A percentile compares a stretch with the other conserved stretches of the same genome.
Evolutionary conservation across 768 basidiomycete genomes (phyloP).

Genomic region (Auricularia sp.): DNA sequence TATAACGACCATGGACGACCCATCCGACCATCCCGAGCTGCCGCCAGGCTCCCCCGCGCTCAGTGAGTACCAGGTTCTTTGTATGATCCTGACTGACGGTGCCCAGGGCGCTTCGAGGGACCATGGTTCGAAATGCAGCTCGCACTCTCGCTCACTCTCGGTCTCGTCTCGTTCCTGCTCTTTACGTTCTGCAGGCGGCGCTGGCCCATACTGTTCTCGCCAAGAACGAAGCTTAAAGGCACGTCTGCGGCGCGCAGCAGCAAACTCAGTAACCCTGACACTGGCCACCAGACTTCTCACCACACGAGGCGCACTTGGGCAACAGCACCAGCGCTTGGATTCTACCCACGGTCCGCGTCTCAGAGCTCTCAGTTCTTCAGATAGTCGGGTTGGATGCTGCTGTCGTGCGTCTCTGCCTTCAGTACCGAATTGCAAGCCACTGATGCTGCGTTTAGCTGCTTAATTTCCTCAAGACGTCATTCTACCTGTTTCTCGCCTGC

Average conservation of each 20-base stretch:
- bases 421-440: neutral
- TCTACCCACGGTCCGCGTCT: slow-evolving; percentile 78
- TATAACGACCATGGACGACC: too few relatives aligned
- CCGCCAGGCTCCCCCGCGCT: neutral
- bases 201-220: slow-evolving; percentile 86
- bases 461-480: slow-evolving; percentile 92
- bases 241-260: slow-evolving; percentile 9
- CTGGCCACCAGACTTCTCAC: slow-evolving; percentile 63
- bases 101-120: slow-evolving; percentile 68
- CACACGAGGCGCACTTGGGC: slow-evolving; percentile 83
- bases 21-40: neutral
- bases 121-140: slow-evolving; percentile 95
- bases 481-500: slow-evolving; percentile 81
- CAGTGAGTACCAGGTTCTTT: neutral
- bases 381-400: slow-evolving; percentile 96
- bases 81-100: neutral
- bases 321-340: slow-evolving; percentile 94
- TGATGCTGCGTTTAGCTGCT: slow-evolving; percentile 49
- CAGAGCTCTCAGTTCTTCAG: slow-evolving; percentile 88
- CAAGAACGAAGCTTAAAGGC: slow-evolving; percentile 92
- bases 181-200: slow-evolving; percentile 84
- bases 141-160: slow-evolving; percentile 64
- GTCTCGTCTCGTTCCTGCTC: slow-evolving; percentile 66
- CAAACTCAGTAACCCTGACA: neutral
- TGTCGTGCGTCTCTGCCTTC: slow-evolving; percentile 50